Base-by-base conservation (phyloP, 768 basidiomycete genomes). In the Phlegmacium glaucopus region DNA sequence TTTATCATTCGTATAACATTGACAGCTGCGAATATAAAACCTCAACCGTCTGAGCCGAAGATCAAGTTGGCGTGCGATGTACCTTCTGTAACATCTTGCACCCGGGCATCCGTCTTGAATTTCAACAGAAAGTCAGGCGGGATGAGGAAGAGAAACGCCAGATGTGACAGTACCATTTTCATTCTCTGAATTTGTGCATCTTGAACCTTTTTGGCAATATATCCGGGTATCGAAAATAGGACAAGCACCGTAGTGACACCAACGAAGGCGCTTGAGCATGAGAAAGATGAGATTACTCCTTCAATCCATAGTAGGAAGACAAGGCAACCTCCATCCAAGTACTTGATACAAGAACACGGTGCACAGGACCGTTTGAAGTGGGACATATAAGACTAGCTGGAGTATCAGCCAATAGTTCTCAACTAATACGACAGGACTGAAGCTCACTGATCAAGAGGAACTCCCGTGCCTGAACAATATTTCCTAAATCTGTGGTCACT, bases 211-310 rank as follows among this genome's bases (percentile, higher is more conserved):
- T 75, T 78, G 10, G 75, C 72, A 51, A 84, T 66, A 40, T 77
- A 69, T 30, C 80, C 82, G 18, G 85, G 83, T 7, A 83, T 47
- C 2, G 85, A 83, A 25, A 82, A 69, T 2, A 79, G 67, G n/a
- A 74, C 16, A 16, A 83, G 44, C 57, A 81, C 76, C 38, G 72
- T 62, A 29, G 61, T 70, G 54, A 85, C 66, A 4, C 85, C 85
- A 28, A 81, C 74, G 34, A 86, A 71, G 0, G 82, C 69, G 52
- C 79, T 58, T 13, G 6, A 34, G 11, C 5, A 38, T 16, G 11
- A 16, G 18, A 17, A n/a, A 30, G 13, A 13, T 3, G 9, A 6
- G 25, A 35, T 26, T n/a, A n/a, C n/a, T n/a, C n/a, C n/a, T n/a
- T n/a, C n/a, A n/a, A n/a, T n/a, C n/a, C n/a, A n/a, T n/a, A 2